Evolutionary conservation across 352 stramenopile genomes (phyloP), one percentile per base, ranked within the genome.

Genomic region (Pythium pyrilobum): DNA sequence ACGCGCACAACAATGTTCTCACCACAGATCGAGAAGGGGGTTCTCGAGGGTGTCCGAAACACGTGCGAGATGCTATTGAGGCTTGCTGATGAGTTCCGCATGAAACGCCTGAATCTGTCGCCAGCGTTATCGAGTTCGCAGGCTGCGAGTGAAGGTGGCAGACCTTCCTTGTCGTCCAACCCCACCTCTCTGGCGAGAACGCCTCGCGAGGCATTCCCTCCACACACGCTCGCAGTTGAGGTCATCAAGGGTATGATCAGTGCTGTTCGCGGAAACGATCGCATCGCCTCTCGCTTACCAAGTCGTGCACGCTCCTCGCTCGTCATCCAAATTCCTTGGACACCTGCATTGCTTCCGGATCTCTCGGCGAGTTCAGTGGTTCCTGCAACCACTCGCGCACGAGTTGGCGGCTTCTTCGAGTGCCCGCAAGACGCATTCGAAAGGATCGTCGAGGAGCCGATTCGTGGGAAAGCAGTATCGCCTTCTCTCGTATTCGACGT

Each of bases 401-500:
- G 61, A 12, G 38, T 66, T 15, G 27, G 31, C 13, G 57, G 58
- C 5, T 88, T 88, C 44, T 88, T 86, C 29, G 73, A 85, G 39
- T 76, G 69, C 27, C 24, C 47, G 2, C 60, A 66, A 3, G 36
- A 67, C 33, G 58, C 65, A 15, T 88, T 88, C 46, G 59, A 67
- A 39, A 48, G 67, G 33, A 72, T 81, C 16, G 25, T 86, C 0
- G 73, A 81, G 37, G 63, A 85, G 45, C 52, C 62, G 7, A 64
- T 88, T 18, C 56, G 62, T 2, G 48, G 52, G 2, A 69, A 72
- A n/a, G 38, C 24, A n/a, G 56, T 86, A 5, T 74, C 72, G 1
- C 74, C 74, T 1, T 44, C 58, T 5, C 40, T 86, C 2, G 76
- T 88, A 39, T 88, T 85, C 45, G 71, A 85, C 16, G 67, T 66